Evolutionary conservation across 768 basidiomycete genomes (phyloP).

Genomic region (Solioccasus polychromus): DNA sequence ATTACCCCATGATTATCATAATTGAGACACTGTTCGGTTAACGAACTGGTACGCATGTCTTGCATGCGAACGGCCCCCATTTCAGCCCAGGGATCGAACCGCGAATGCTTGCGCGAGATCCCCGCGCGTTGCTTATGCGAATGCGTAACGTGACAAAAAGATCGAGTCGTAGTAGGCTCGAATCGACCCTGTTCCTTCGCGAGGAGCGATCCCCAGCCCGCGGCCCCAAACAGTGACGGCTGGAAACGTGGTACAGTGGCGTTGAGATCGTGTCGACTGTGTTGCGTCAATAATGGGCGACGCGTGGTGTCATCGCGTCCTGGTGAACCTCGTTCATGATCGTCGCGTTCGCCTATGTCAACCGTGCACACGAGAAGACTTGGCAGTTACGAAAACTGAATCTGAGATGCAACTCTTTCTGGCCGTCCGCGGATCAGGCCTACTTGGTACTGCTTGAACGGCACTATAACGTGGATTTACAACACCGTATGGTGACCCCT

Average conservation of each 20-base stretch:
- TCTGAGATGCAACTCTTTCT: slow-evolving; percentile 22
- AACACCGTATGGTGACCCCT: not conserved
- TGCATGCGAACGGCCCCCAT: not conserved
- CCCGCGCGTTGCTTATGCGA: not conserved
- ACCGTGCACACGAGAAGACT: slow-evolving; percentile 9
- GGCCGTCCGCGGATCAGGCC: slow-evolving; percentile 27
- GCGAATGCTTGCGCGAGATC: not conserved
- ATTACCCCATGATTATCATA: no score
- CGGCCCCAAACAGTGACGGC: no score
- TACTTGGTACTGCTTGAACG: not conserved
- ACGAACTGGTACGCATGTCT: no score
- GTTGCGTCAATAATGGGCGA: no score
- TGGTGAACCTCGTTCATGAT: slow-evolving; percentile 12
- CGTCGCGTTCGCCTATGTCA: slow-evolving; percentile 22
- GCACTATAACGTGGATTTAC: slow-evolving; percentile 8
- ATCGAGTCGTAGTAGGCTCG: not conserved
- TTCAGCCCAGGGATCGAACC: no score
- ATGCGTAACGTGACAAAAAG: not conserved
- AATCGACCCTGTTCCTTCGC: no score
- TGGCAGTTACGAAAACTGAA: slow-evolving; percentile 5
- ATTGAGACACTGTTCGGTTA: no score
- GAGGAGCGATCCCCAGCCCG: no score
- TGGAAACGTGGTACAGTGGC: no score
- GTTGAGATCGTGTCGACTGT: no score
- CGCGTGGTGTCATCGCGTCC: not conserved